These are phyloP conservation scores for Colletotrichum sp. DNA, from an alignment of 2,329 filamentous ascomycete species.

Conservation along the genomic window DNA sequence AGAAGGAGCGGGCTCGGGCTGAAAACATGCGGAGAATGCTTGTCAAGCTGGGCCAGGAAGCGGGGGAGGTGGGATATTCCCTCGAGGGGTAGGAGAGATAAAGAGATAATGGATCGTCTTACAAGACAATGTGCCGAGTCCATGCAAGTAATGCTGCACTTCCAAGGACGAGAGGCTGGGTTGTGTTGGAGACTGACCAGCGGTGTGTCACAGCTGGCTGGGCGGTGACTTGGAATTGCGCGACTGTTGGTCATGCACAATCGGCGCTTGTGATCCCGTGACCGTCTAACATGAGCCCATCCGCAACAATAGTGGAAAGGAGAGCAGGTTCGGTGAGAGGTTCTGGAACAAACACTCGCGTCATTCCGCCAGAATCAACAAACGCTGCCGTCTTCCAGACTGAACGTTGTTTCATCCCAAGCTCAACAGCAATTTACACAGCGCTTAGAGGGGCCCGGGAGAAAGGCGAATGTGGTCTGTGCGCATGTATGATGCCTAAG, in stretches of 20 bases:
- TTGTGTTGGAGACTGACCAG: not conserved
- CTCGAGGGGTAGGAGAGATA: slow-evolving; percentile 42
- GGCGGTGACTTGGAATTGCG: slow-evolving; percentile 6
- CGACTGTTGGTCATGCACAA: slow-evolving; percentile 4
- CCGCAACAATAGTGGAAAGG: not conserved
- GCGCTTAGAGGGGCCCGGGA: not conserved
- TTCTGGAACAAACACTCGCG: not conserved
- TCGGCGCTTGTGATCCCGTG: slow-evolving; percentile 8
- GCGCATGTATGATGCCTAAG: slow-evolving; percentile 4
- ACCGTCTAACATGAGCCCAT: not conserved
- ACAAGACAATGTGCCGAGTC: not conserved
- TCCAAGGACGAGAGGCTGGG: slow-evolving; percentile 6
- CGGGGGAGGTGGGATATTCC: slow-evolving; percentile 69
- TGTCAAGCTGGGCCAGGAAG: slow-evolving; percentile 65
- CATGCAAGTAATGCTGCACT: not conserved
- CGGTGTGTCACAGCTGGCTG: slow-evolving; percentile 13
- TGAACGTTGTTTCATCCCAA: slow-evolving; percentile 7
- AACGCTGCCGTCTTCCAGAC: not conserved
- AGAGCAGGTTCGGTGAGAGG: not conserved
- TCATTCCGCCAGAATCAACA: not conserved
- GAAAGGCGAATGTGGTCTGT: slow-evolving; percentile 3
- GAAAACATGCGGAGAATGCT: slow-evolving; percentile 69
- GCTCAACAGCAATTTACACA: not conserved
- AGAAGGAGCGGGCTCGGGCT: slow-evolving; percentile 53
- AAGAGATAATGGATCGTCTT: not conserved